Base-by-base conservation (phyloP, 1,284 basidiomycete genomes). In the Puccinia sorghi region DNA sequence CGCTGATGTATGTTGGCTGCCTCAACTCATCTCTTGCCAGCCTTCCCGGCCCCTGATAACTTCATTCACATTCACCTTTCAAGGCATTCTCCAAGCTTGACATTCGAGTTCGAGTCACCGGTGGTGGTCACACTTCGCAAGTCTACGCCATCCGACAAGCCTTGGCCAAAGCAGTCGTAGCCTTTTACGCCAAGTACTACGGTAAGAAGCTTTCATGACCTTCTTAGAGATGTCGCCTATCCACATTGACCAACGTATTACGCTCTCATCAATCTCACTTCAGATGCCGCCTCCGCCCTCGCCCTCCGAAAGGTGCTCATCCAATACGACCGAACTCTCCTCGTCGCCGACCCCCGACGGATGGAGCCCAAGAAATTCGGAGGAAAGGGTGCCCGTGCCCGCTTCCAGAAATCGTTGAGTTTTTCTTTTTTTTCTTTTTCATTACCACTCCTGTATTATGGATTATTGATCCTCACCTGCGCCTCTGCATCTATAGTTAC, bases 121-220 rank as follows among this genome's bases (percentile, higher is more conserved):
- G 97, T 87, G 97, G 97, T 90, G 97, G 97, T 87, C 96, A 98
- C 89, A 95, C 94, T 81, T 97, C 96, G 81, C 97, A 99, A 87
- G 89, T 99, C 82, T 99, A 99, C 87, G 97, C 97, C 82, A 94
- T 99, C 86, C 94, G 97, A 83, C 97, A 99, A 88, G 97, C 97
- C 70, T 97, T 99, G 84, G 92, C 94, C 84, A 99, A 97, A 89
- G 95, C 96, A 80, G 87, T 99, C 82, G 93, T 99, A 84, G 97
- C 96, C 76, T 98, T 84, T 83, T 84, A 84, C 80, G 81, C 83
- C 82, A 84, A 83, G 82, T 82, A 83, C 82, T 83, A 83, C 81
- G 82, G 83, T 69, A 82, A 83, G 57, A 83, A 82, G 69, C 83
- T 82, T 37, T 82, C 83, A 25, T 43, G 27, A 15, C n/a, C n/a